Conservation (phyloP, 2,329 filamentous ascomycete species). For the Fusarium robinianum region DNA sequence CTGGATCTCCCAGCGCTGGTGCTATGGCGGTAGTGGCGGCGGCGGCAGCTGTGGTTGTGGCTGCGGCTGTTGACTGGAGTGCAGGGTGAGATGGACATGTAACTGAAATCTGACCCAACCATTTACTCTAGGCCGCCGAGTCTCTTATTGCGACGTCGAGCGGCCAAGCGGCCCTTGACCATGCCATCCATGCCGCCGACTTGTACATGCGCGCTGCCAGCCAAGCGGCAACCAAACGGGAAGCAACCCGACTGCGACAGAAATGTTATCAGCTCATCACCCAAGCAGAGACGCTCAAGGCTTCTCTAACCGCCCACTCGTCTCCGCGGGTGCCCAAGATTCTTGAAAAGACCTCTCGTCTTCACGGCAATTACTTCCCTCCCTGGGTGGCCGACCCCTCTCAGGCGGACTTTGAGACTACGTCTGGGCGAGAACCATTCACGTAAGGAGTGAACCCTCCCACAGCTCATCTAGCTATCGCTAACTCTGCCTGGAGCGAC, state of each 20-base stretch:
- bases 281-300: conserved; percentile 77
- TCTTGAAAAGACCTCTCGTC: conserved; percentile 73
- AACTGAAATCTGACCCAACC: conserved; percentile 5
- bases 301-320: conserved; percentile 14
- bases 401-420: conserved; percentile 63
- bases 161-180: conserved; percentile 66
- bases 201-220: conserved; percentile 77
- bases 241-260: conserved; percentile 68
- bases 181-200: conserved; percentile 78
- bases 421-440: conserved; percentile 59
- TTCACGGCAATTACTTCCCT: conserved; percentile 83
- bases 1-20: too few relatives aligned
- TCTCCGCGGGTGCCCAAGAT: conserved; percentile 47
- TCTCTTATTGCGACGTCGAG: conserved; percentile 42
- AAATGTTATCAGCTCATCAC: conserved; percentile 73
- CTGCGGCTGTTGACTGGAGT: too few relatives aligned
- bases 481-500: conserved; percentile 58
- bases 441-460: conserved; percentile 53
- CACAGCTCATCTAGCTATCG: neutral
- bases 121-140: conserved; percentile 43
- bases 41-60: too few relatives aligned
- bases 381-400: conserved; percentile 75
- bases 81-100: too few relatives aligned
- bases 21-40: too few relatives aligned
- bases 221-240: conserved; percentile 61